phyloP scores from a whole-genome alignment of 345 rosid genomes.

The Anastatica hierochuntica region DNA sequence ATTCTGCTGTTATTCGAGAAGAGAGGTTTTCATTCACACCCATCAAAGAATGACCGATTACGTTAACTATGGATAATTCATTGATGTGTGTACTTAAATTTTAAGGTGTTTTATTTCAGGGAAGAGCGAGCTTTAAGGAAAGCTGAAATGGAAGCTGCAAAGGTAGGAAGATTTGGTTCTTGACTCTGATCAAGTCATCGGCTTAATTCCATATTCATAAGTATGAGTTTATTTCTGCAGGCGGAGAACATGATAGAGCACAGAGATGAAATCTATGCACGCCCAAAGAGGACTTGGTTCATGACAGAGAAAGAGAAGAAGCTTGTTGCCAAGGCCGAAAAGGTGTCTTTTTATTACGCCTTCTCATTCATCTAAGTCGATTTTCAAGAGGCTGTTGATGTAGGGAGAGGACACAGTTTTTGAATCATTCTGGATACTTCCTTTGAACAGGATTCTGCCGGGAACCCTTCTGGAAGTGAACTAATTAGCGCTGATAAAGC shows the following conservation, averaged over 20 bases:
- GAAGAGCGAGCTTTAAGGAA: conserved; percentile 80
- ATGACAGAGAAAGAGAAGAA: conserved; percentile 82
- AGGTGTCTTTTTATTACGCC: conserved; percentile 29
- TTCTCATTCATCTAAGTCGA: neutral
- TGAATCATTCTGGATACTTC: conserved; percentile 14
- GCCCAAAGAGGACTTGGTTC: conserved; percentile 94
- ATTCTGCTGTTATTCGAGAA: conserved; percentile 56
- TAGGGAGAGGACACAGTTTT: neutral
- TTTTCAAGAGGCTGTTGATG: neutral
- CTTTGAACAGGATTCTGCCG: conserved; percentile 41
- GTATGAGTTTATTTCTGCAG: conserved; percentile 31
- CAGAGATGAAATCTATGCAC: conserved; percentile 76
- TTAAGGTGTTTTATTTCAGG: conserved; percentile 35
- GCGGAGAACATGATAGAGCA: conserved; percentile 88
- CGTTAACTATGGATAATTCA: neutral
- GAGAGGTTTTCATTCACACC: conserved; percentile 54
- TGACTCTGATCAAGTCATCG: neutral
- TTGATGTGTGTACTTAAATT: conserved; percentile 7
- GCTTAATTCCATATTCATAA: neutral
- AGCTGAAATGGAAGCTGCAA: conserved; percentile 93
- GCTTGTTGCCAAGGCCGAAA: conserved; percentile 51
- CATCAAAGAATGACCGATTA: neutral
- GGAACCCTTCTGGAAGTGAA: conserved; percentile 43
- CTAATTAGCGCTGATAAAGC: conserved; percentile 78
- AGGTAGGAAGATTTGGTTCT: conserved; percentile 38